phyloP scores from a whole-genome alignment of 2,329 filamentous ascomycete genomes.

The Penicillium sp. region DNA sequence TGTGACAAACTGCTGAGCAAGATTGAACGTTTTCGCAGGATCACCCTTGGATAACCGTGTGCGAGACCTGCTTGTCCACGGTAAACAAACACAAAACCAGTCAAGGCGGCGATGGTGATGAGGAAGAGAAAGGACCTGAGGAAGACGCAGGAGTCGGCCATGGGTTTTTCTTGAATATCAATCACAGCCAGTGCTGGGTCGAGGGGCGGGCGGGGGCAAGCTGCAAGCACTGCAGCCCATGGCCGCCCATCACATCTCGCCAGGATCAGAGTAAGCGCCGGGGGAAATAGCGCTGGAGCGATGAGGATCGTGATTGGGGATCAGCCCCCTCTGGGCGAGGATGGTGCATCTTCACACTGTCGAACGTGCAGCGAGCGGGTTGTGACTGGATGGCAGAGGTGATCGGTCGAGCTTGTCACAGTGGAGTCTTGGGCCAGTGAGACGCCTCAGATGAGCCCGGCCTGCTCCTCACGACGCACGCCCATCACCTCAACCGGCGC shows the following conservation, averaged over 20 bases:
- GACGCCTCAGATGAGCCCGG: constrained; percentile 12
- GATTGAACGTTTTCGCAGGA: constrained; percentile 16
- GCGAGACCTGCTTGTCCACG: constrained; percentile 38
- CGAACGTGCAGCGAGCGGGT: constrained; percentile 7
- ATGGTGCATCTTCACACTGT: constrained; percentile 23
- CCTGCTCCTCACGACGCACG: constrained; percentile 22
- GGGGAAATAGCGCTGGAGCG: constrained; percentile 11
- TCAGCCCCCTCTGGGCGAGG: constrained; percentile 2
- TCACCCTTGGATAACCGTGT: constrained; percentile 25
- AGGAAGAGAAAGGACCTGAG: constrained; percentile 24
- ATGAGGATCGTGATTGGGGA: constrained; percentile 23
- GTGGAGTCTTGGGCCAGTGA: constrained; percentile 31
- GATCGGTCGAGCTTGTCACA: constrained; percentile 39
- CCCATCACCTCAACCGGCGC: constrained; percentile 33
- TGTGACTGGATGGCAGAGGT: constrained; percentile 32
- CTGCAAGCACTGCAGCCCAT: constrained; percentile 25
- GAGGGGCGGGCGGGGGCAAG: constrained; percentile 23
- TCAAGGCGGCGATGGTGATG: constrained; percentile 26
- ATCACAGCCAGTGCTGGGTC: constrained; percentile 20
- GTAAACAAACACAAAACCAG: constrained; percentile 24
- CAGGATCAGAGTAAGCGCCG: constrained; percentile 38
- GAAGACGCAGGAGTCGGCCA: constrained; percentile 20
- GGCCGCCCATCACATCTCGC: constrained; percentile 24
- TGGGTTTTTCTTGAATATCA: constrained; percentile 36
- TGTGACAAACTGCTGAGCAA: constrained; percentile 25